A percentile compares a stretch with the other conserved stretches of the same genome.
phyloP scores from a whole-genome alignment of 2,329 filamentous ascomycete genomes.

The Microcyclosporella mali region DNA sequence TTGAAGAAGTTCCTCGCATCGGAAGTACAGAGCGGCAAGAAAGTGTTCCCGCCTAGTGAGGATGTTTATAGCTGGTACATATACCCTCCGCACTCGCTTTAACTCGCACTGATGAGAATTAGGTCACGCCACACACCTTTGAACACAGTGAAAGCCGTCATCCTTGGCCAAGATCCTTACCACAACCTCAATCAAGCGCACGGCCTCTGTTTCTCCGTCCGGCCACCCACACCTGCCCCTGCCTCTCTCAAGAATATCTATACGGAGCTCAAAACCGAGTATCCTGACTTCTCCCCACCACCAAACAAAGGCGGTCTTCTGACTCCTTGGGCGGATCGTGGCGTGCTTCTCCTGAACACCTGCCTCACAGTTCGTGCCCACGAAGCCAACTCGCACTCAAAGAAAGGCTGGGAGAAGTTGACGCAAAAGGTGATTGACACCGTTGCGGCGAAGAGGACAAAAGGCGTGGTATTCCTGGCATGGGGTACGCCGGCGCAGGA shows the following conservation, averaged over 20 bases:
- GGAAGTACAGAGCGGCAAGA: constrained; percentile 67
- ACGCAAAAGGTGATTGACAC: constrained; percentile 88
- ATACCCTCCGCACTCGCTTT: neutral
- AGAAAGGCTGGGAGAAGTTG: constrained; percentile 86
- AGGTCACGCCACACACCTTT: constrained; percentile 95
- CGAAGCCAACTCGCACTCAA: constrained; percentile 77
- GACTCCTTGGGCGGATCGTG: constrained; percentile 88
- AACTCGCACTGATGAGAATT: constrained; percentile 2
- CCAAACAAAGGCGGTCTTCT: constrained; percentile 74
- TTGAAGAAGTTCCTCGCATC: constrained; percentile 80
- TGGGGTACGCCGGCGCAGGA: constrained; percentile 85
- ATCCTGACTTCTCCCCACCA: constrained; percentile 68
- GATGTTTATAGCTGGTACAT: constrained; percentile 90
- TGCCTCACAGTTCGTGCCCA: constrained; percentile 89
- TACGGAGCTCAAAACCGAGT: constrained; percentile 78
- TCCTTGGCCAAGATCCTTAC: constrained; percentile 94
- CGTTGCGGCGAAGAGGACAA: constrained; percentile 67
- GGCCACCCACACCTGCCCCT: constrained; percentile 78
- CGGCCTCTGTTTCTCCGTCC: constrained; percentile 91
- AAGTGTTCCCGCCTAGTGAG: constrained; percentile 77
- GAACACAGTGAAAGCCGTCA: constrained; percentile 80
- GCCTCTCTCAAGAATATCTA: constrained; percentile 94
- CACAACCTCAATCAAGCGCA: constrained; percentile 95
- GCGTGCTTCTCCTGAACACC: constrained; percentile 89
- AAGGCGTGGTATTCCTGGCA: constrained; percentile 87